These are phyloP conservation scores for Pseudopithomyces chartarum DNA, from an alignment of 2,329 filamentous ascomycete genomes.

Conservation along the genomic window DNA sequence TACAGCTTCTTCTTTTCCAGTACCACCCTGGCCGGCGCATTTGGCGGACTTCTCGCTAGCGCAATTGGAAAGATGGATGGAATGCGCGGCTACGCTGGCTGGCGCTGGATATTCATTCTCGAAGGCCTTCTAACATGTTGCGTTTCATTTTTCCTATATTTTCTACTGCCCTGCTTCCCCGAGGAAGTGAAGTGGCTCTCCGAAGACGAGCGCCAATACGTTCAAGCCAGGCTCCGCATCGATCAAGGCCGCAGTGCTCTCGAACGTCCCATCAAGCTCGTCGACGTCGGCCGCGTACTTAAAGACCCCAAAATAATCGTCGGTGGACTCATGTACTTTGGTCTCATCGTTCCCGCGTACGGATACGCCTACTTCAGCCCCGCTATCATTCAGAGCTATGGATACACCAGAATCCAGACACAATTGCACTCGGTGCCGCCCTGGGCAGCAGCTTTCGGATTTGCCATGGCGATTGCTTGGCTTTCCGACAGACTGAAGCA, in stretches of 20 bases:
- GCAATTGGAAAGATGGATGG: slow-evolving; percentile 89
- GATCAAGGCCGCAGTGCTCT: slow-evolving; percentile 55
- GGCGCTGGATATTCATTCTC: slow-evolving; percentile 81
- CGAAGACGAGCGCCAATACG: slow-evolving; percentile 52
- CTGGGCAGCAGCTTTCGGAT: slow-evolving; percentile 75
- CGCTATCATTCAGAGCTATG: slow-evolving; percentile 54
- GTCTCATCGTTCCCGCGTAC: slow-evolving; percentile 48
- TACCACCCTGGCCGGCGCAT: slow-evolving; percentile 79
- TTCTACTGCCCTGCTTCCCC: slow-evolving; percentile 55
- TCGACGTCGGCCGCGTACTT: slow-evolving; percentile 53
- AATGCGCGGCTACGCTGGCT: slow-evolving; percentile 69
- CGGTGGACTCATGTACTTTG: slow-evolving; percentile 59
- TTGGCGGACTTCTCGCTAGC: slow-evolving; percentile 82
- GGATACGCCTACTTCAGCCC: slow-evolving; percentile 55
- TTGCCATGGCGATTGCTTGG: slow-evolving; percentile 76
- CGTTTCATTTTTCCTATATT: slow-evolving; percentile 53
- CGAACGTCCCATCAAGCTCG: slow-evolving; percentile 49
- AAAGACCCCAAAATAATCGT: slow-evolving; percentile 56
- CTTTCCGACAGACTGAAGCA: slow-evolving; percentile 74
- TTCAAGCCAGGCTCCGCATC: slow-evolving; percentile 51
- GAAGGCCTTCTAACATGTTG: slow-evolving; percentile 56
- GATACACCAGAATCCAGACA: slow-evolving; percentile 59
- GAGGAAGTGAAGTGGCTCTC: slow-evolving; percentile 56
- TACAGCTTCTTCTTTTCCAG: slow-evolving; percentile 93
- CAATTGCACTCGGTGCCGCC: slow-evolving; percentile 62